Evolutionary conservation across 768 basidiomycete species (phyloP).

Genomic region (Tylopilus rubrobrunneus): DNA sequence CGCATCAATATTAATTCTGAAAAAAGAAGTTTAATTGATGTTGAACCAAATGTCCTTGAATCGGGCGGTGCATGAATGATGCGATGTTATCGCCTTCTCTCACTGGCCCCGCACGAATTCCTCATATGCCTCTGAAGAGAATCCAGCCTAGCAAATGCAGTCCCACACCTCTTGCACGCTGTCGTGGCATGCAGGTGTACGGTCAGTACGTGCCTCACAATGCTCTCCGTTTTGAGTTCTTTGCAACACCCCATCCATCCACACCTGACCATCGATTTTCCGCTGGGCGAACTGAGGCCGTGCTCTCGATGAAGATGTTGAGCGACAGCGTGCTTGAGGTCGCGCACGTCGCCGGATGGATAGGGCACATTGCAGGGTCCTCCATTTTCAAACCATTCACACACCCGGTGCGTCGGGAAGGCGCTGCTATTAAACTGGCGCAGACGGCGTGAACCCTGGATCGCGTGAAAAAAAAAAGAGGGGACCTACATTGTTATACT

Average conservation of each 20-base stretch:
- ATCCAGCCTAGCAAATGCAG: constrained; percentile 23
- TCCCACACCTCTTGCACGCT: constrained; percentile 17
- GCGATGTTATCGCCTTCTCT: neutral
- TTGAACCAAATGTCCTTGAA: neutral
- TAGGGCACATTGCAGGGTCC: constrained; percentile 1
- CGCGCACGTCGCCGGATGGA: neutral
- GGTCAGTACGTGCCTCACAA: constrained; percentile 20
- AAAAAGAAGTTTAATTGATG: neutral
- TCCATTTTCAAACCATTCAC: constrained; percentile 11
- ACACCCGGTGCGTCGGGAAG: neutral
- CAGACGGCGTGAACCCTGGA: too few relatives aligned
- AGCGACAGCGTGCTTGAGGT: constrained; percentile 11
- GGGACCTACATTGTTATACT: neutral
- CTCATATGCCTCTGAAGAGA: constrained; percentile 24
- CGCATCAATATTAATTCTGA: too few relatives aligned
- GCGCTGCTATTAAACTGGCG: neutral
- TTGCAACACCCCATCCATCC: constrained; percentile 19
- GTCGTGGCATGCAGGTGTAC: constrained; percentile 18
- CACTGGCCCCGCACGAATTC: constrained; percentile 13
- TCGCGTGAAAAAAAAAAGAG: neutral
- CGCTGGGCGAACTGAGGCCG: neutral
- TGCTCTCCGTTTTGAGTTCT: constrained; percentile 24
- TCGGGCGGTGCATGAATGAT: neutral
- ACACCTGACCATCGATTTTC: constrained; percentile 11
- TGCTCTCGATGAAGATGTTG: constrained; percentile 9